Percentiles rank a stretch among this genome's conserved stretches.
These are phyloP conservation scores for Fabrea salina DNA, from an alignment of 169 alveolate genomes.

Conservation along the genomic window DNA sequence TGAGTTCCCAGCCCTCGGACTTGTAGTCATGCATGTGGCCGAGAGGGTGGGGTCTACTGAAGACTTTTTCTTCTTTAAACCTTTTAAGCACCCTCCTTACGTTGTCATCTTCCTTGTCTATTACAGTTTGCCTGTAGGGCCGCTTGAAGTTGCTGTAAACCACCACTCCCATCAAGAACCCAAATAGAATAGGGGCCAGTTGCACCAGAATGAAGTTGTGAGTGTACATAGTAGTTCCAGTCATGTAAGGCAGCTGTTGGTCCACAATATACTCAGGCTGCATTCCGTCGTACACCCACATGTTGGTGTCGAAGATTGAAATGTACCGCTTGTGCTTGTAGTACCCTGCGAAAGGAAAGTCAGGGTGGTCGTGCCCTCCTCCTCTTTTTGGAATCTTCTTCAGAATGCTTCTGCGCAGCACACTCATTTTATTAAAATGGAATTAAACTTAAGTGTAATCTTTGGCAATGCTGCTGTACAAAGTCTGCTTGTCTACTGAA, in stretches of 20 bases:
- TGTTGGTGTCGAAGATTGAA: background rate
- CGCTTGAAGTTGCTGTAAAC: background rate
- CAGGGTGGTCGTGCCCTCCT: slow-evolving; percentile 40
- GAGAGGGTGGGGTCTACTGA: background rate
- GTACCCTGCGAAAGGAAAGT: slow-evolving; percentile 13
- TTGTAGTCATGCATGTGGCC: background rate
- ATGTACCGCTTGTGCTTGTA: slow-evolving; percentile 31
- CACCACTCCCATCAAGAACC: background rate
- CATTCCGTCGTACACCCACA: slow-evolving; percentile 35
- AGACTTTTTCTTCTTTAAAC: background rate
- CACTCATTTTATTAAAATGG: background rate
- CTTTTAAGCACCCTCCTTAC: background rate
- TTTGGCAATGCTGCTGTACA: no score
- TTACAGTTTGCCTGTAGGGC: background rate
- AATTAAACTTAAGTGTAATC: no score
- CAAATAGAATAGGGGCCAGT: background rate
- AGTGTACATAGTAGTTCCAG: background rate
- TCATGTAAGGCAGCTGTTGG: background rate
- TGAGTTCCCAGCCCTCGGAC: slow-evolving; percentile 15
- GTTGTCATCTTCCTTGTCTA: background rate
- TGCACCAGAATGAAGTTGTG: background rate
- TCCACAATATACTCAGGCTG: slow-evolving; percentile 31
- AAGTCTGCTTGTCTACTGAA: no score
- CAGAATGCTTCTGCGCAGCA: slow-evolving; percentile 9
- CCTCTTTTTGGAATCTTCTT: slow-evolving; percentile 16